Percentiles rank a stretch among this genome's conserved stretches.
These are phyloP conservation scores for Candida ulmi DNA, from an alignment of 805 yeast genomes.

Conservation along the genomic window DNA sequence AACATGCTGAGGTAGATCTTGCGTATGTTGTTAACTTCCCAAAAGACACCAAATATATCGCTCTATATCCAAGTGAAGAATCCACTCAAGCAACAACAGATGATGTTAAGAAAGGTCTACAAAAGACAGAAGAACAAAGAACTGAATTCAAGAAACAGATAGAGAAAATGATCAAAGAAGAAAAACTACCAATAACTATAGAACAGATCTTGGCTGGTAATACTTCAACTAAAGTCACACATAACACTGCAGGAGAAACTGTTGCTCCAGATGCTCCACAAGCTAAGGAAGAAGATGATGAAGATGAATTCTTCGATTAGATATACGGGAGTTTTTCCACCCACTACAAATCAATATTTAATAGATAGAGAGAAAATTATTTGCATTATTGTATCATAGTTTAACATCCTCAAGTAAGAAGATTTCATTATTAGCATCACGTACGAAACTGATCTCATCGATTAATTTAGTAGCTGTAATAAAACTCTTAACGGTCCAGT, in stretches of 20 bases:
- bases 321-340: too few species aligned
- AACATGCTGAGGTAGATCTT: constrained; percentile 59
- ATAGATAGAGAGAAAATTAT: too few species aligned
- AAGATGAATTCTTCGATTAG: constrained; percentile 24
- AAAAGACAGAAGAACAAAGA: constrained; percentile 37
- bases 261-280: constrained; percentile 15
- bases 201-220: constrained; percentile 35
- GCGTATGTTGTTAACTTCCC: constrained; percentile 79
- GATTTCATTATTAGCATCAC: constrained; percentile 30
- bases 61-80: constrained; percentile 58
- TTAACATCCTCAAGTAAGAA: constrained; percentile 24
- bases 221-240: constrained; percentile 14
- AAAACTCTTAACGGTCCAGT: constrained; percentile 37
- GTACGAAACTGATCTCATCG: constrained; percentile 43
- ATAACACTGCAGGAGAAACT: constrained; percentile 12
- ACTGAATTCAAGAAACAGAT: constrained; percentile 47
- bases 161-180: constrained; percentile 44
- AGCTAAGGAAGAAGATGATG: constrained; percentile 18
- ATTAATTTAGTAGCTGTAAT: constrained; percentile 45
- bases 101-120: constrained; percentile 32
- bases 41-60: constrained; percentile 68
- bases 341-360: too few species aligned
- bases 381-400: not conserved
- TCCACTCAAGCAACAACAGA: constrained; percentile 19
- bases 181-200: constrained; percentile 53